These are phyloP conservation scores for Paecilomyces sp. DNA, from an alignment of 2,329 filamentous ascomycete species.

Conservation along the genomic window DNA sequence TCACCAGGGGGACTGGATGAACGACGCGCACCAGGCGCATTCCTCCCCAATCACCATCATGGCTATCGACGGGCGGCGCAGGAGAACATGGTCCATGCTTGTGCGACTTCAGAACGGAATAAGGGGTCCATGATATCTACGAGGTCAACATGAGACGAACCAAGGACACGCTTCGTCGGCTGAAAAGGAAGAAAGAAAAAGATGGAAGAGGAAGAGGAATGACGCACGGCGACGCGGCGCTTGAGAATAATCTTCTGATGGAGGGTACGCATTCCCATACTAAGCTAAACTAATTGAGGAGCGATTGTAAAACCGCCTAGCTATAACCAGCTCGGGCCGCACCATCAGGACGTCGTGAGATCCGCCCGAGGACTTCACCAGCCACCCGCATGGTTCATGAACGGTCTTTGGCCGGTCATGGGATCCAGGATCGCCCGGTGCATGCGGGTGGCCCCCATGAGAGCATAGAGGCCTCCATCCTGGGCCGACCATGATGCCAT, in stretches of 20 bases:
- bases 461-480: background rate
- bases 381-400: background rate
- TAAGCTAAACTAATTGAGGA: background rate
- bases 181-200: background rate
- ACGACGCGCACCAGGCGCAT: background rate
- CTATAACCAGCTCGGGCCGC: background rate
- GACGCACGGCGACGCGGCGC: background rate
- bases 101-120: background rate
- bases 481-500: background rate
- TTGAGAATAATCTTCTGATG: background rate
- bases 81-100: background rate
- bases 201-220: background rate
- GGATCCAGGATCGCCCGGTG: background rate
- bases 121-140: background rate
- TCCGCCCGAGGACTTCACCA: background rate
- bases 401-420: background rate
- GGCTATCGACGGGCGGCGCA: background rate
- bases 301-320: background rate
- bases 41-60: background rate
- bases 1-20: background rate
- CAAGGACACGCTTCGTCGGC: background rate
- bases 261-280: background rate
- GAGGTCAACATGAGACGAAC: background rate
- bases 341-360: background rate
- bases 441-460: background rate